Evolutionary conservation across 306 rosid genomes (phyloP).

Genomic region (Clitoria ternatea): DNA sequence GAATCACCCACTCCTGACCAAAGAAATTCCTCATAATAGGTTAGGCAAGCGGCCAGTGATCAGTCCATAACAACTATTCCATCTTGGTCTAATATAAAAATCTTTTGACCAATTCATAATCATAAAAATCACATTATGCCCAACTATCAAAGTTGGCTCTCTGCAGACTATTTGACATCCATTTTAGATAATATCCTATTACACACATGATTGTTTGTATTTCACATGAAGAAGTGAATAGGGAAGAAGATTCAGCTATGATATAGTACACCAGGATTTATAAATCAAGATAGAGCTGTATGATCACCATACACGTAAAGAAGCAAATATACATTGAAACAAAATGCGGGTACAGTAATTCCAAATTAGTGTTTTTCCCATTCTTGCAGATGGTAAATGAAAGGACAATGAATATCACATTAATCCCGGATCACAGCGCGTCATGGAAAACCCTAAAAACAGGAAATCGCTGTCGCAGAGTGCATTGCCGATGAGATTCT

Average conservation of each 20-base stretch:
- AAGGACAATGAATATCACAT: conserved; percentile 1
- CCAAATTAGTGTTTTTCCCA: not conserved
- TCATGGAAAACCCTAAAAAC: no score
- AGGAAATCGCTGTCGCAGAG: no score
- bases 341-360: not conserved
- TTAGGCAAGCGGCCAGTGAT: not conserved
- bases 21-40: not conserved
- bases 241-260: not conserved
- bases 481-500: no score
- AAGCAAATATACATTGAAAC: not conserved
- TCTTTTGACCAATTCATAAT: no score
- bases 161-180: not conserved
- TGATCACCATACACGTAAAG: not conserved
- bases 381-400: not conserved
- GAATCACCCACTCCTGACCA: not conserved
- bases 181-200: not conserved
- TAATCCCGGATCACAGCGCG: no score
- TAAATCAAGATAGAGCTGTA: not conserved
- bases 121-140: not conserved
- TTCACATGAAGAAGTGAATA: not conserved
- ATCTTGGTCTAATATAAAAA: no score
- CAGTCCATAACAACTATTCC: not conserved
- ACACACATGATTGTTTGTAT: not conserved
- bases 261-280: not conserved
- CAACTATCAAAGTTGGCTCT: not conserved